Base-by-base conservation (phyloP, 75 land plant genomes). In the Adiantum capillusveneris region DNA sequence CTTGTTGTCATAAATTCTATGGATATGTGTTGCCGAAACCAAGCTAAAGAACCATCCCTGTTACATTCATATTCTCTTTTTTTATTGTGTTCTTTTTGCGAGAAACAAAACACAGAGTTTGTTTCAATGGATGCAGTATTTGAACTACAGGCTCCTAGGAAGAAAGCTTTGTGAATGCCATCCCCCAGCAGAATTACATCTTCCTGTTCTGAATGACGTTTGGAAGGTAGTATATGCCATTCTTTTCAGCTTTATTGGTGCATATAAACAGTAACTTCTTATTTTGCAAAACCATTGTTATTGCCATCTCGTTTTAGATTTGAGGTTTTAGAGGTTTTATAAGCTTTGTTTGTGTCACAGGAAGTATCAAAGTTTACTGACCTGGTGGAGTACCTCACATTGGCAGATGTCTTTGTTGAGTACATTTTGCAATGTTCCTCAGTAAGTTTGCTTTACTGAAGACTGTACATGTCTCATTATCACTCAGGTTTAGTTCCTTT, bases 131-230 rank as follows among this genome's bases (percentile, higher is more conserved):
- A 37, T 68, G 52, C 81, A 89, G 90, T 73, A 65, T 56, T 37
- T 80, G 63, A 89, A 83, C 69, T 89, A 75, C 76, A 75, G 71
- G 59, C 61, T 83, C 54, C 73, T 89, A 67, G 95, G 90, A 62
- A 36, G 66, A 46, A 89, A 71, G 57, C 70, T 89, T n/a, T 78
- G 71, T 56, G 86, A 89, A 60, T 67, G 64, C 60, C 61, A 34
- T 50, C 66, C 78, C 43, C 66, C 73, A 16, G 22, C 48, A 25
- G 70, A 68, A 43, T 19, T 50, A 16, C 49, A 50, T 16, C 24
- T 59, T 59, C 44, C 57, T 19, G 37, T 85, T 28, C 55, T 85
- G 57, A 69, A 73, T 57, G 71, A 78, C 42, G 61, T 86, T 30
- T 59, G 79, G 53, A 57, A 83, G 78, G 95, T 85, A 77, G n/a